Evolutionary conservation across 2,329 filamentous ascomycete species (phyloP), one percentile per base, ranked within the genome.

Genomic region (Neophaeococcomyces aloes): DNA sequence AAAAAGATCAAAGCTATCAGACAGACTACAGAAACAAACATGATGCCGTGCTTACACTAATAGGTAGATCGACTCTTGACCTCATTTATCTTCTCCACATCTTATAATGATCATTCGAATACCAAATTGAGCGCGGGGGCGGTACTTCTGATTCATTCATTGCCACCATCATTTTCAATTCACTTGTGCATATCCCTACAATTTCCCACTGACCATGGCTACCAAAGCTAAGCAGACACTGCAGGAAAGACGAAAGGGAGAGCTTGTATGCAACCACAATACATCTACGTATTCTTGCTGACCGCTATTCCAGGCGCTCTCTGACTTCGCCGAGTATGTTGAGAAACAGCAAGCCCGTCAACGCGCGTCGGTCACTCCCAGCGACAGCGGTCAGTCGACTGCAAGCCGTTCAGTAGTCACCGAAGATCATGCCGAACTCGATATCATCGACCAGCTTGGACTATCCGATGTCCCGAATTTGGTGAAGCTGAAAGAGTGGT

Each of bases 261-360:
- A 95, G 68, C 78, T 84, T 48, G 86, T 89, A 75, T 48, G 75
- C 56, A 36, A 25, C 19, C 25, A 29, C 30, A 29, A 23, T 37
- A 39, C 29, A 51, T 40, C 23, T 23, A 39, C n/a, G 37, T 18
- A 27, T 23, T 27, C 34, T 19, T 30, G 38, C 40, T 43, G 29
- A 48, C 35, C 40, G 38, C 13, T 30, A 42, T 31, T 46, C 15
- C 44, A 80, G 76, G 88, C 89, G 10, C 74, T 98, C 44, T 91
- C 84, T 68, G 91, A 96, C 57, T 98, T 98, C 61, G 87, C 88
- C 63, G 91, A 98, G 58, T 96, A 95, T 58, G 91, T 95, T 53
- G 87, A 96, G 64, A 83, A 87, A 61, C 88, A 96, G 62, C 91
- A 96, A 64, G 79, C 80, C 18, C 61, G 63, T 31, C 61, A 67